Conservation (phyloP, 805 yeast species). For the Schwanniomyces vanrijiae region DNA sequence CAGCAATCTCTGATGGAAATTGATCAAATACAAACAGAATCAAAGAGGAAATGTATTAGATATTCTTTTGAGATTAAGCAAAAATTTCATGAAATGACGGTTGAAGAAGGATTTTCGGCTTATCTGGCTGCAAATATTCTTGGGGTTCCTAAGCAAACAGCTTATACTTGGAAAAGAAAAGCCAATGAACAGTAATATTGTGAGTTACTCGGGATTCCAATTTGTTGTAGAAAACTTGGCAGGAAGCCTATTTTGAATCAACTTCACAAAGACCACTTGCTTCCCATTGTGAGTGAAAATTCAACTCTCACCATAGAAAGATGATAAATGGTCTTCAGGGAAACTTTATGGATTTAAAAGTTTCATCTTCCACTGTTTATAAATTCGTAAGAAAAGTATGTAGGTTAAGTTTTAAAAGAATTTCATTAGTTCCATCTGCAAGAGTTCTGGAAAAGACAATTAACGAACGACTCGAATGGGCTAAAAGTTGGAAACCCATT, state of each 20-base stretch:
- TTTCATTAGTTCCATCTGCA: not conserved
- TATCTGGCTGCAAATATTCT: not conserved
- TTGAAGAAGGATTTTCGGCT: not conserved
- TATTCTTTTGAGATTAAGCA: too few relatives aligned
- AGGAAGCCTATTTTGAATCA: too few relatives aligned
- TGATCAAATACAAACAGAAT: too few relatives aligned
- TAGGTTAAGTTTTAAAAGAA: not conserved
- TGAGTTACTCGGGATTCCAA: too few relatives aligned
- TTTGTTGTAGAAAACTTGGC: too few relatives aligned
- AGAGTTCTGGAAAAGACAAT: not conserved
- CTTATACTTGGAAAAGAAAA: not conserved
- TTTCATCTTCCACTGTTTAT: not conserved
- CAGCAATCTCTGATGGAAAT: not conserved
- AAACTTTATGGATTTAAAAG: not conserved
- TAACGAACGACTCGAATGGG: not conserved
- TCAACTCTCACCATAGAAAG: not conserved
- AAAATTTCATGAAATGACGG: too few relatives aligned
- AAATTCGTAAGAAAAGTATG: too few relatives aligned
- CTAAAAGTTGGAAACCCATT: not conserved
- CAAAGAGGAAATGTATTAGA: too few relatives aligned
- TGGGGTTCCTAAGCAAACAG: not conserved
- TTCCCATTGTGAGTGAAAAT: too few relatives aligned
- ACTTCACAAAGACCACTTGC: too few relatives aligned
- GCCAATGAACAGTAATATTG: too few relatives aligned
- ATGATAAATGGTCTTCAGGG: not conserved